Evolutionary conservation across 1,139 yeast genomes (phyloP), one percentile per base, ranked within the genome.

Genomic region (Debaryomycetaceae sp.): DNA sequence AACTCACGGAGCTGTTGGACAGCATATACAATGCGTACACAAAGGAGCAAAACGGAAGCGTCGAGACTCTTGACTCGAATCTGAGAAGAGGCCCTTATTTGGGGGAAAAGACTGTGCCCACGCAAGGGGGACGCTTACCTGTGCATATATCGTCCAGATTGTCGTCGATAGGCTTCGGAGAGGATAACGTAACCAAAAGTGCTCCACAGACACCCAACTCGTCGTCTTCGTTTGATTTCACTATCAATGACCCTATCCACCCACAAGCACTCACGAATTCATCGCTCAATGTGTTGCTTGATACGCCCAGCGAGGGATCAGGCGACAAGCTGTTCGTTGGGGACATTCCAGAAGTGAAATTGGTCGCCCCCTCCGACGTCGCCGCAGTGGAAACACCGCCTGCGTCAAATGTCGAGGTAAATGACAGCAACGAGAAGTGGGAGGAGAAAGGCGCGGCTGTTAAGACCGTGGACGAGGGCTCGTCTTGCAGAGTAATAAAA

Each of bases 361-460:
- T 39, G 22, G 22, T 17, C 9, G 17, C 36, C n/a, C 24, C 7
- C 9, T 47, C 45, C 6, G 51, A 54, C 9, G 31, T 27, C 11
- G 11, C 8, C 31, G 31, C 31, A 27, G 11, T 11, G n/a, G 31
- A 17, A 13, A 24, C 24, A 20, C 27, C 39, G 3, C 36, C 5
- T n/a, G 42, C 23, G 37, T 22, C 42, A 8, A 33, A 7, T 22
- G 14, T n/a, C 37, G 39, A 5, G 17, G 6, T 22, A 35, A 36
- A 36, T 36, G 22, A 34, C 20, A 13, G 11, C 14, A 14, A 17
- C 4, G 54, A 56, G 4, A 59, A 60, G n/a, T 72, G 76, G 77
- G 54, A 51, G 29, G 63, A 64, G 24, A 58, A 55, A 39, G 76
- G 78, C 2, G 72, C 75, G n/a, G 78, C 78, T 1, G 58, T 62